Evolutionary conservation across 2,329 filamentous ascomycete species (phyloP).

Genomic region (Colletotrichum tofieldiae): DNA sequence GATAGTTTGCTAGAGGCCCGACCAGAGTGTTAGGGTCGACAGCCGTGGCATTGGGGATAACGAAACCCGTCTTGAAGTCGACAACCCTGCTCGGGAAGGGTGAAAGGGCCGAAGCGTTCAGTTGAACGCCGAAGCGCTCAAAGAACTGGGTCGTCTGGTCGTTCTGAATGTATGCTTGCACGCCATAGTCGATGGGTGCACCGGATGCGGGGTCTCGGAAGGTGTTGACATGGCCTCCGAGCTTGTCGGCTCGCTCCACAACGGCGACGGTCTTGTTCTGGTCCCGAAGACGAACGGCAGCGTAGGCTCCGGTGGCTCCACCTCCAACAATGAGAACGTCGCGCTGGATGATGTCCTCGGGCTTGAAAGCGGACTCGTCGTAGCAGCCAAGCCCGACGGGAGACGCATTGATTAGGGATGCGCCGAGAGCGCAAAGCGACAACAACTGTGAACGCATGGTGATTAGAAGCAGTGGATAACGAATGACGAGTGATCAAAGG

Average conservation of each 20-base stretch:
- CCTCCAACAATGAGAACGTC: conserved; percentile 69
- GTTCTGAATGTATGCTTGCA: conserved; percentile 54
- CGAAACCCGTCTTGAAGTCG: conserved; percentile 42
- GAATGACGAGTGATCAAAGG: conserved; percentile 19
- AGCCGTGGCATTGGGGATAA: conserved; percentile 39
- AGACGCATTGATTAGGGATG: conserved; percentile 23
- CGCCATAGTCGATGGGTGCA: conserved; percentile 54
- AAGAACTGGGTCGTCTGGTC: conserved; percentile 61
- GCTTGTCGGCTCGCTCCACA: conserved; percentile 54
- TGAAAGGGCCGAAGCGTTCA: conserved; percentile 28
- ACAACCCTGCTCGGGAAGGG: conserved; percentile 38
- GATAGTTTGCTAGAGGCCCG: conserved; percentile 23
- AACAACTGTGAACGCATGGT: conserved; percentile 15
- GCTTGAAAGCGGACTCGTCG: conserved; percentile 35
- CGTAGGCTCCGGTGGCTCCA: conserved; percentile 67
- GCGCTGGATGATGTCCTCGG: conserved; percentile 42
- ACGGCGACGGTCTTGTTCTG: conserved; percentile 64
- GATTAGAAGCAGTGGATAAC: not conserved
- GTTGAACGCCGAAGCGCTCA: conserved; percentile 56
- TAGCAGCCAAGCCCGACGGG: conserved; percentile 29
- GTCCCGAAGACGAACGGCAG: conserved; percentile 64
- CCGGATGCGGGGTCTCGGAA: conserved; percentile 59
- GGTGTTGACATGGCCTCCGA: conserved; percentile 65
- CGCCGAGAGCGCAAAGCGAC: conserved; percentile 32
- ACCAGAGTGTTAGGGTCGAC: conserved; percentile 30